Base-by-base conservation (phyloP, 2,329 filamentous ascomycete species). In the Dryadomyces sulphureus region DNA sequence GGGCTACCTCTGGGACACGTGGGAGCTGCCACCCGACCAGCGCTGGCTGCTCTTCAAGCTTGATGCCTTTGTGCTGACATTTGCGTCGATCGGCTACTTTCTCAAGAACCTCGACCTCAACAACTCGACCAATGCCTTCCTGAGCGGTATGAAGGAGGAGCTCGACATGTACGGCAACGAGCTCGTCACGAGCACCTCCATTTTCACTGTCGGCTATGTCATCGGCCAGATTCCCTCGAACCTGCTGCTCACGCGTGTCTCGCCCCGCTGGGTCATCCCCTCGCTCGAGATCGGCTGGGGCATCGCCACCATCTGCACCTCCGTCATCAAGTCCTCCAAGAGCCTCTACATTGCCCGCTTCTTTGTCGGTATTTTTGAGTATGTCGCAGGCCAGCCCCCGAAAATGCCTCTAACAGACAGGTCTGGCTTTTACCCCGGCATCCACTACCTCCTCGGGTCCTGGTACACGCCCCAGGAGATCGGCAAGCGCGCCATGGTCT, bases 391-490 rank as follows among this genome's bases (percentile, higher is more conserved):
- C n/a, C 5, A 68, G 45, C 9, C 8, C 17, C 4, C 19, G 12
- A 6, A 19, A 17, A 8, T 34, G 14, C 12, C 42, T 47, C 16
- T 50, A 24, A 16, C 12, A 42, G 8, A 14, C 14, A 50, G 48
- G 27, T 48, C 44, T 57, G 4, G 70, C 0, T 74, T 74, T 41
- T 72, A 69, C 40, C 73, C 74, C 0, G 74, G 73, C 22, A 66
- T 75, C 38, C 64, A 67, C 49, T 68, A 66, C 48, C 59, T 67
- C 45, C 58, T 68, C 3, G 65, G 66, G 7, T 62, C 71, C 0
- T 81, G 77, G 76, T 81, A 80, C 53, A 79, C 69, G 0, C 66
- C 68, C 16, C 62, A 65, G 12, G 77, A 81, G 49, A 66, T 82
- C 0, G 76, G 74, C 1, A 81, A 81, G 55, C 67, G 79, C 1